These are phyloP conservation scores for Xylaria sp. DNA, from an alignment of 2,329 filamentous ascomycete species.

Conservation along the genomic window DNA sequence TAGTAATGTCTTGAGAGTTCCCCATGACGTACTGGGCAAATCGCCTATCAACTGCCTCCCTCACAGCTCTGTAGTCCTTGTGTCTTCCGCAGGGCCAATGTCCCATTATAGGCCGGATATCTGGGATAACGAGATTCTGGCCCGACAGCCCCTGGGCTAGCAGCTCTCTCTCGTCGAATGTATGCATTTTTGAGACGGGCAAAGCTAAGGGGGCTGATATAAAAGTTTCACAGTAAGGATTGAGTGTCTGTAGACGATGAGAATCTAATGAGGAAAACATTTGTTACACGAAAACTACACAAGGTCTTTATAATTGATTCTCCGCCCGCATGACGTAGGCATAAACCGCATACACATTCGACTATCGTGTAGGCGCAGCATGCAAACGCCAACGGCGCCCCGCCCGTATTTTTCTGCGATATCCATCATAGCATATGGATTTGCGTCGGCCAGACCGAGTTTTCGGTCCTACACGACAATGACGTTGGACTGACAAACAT, in stretches of 20 bases:
- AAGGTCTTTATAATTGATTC: not conserved
- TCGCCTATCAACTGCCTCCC: constrained; percentile 35
- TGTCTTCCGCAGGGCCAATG: constrained; percentile 42
- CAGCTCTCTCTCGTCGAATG: constrained; percentile 36
- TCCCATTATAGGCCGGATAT: constrained; percentile 41
- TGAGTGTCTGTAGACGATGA: not conserved
- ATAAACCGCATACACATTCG: not conserved
- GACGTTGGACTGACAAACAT: not conserved
- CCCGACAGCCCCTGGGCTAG: constrained; percentile 42
- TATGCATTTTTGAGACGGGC: constrained; percentile 32
- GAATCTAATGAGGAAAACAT: not conserved
- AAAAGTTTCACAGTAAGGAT: not conserved
- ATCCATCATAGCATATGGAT: not conserved
- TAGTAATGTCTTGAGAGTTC: not conserved
- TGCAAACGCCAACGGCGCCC: not conserved
- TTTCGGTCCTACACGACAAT: not conserved
- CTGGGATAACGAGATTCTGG: constrained; percentile 43
- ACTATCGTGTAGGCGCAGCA: not conserved
- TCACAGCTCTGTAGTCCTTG: constrained; percentile 38
- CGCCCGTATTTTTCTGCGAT: not conserved
- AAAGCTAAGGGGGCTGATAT: not conserved
- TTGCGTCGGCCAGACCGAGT: not conserved
- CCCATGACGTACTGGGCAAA: constrained; percentile 35
- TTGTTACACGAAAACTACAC: not conserved
- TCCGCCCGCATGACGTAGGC: not conserved